A percentile compares a stretch with the other conserved stretches of the same genome.
Conservation (phyloP, 192 early-diverging fungal species). For the Pilobolus umbonatus region DNA sequence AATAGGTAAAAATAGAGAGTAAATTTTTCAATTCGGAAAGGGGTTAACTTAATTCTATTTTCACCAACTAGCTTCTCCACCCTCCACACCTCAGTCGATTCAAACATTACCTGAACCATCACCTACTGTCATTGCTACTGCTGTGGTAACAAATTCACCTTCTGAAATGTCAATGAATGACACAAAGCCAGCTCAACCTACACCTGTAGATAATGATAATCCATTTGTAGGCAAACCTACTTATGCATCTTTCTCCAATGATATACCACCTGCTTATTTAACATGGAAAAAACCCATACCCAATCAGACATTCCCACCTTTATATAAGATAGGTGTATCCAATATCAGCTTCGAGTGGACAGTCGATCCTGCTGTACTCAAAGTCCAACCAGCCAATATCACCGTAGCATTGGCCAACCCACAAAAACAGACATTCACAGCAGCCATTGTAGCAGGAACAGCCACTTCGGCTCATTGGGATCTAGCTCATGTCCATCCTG, state of each 20-base stretch:
- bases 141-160: neutral
- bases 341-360: slow-evolving; percentile 31
- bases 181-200: slow-evolving; percentile 18
- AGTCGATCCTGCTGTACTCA: slow-evolving; percentile 19
- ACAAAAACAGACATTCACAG: slow-evolving; percentile 30
- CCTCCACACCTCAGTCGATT: slow-evolving; percentile 5
- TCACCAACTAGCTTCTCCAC: neutral
- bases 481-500: slow-evolving; percentile 10
- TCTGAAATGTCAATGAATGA: neutral
- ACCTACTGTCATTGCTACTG: neutral
- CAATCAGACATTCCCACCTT: slow-evolving; percentile 26
- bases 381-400: slow-evolving; percentile 25
- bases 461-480: slow-evolving; percentile 32
- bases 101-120: neutral
- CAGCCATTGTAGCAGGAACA: slow-evolving; percentile 17
- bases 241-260: slow-evolving; percentile 16
- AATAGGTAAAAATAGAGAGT: neutral
- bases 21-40: too few relatives aligned
- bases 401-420: slow-evolving; percentile 30
- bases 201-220: slow-evolving; percentile 13
- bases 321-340: slow-evolving; percentile 33
- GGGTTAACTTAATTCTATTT: too few relatives aligned
- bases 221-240: slow-evolving; percentile 29
- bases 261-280: slow-evolving; percentile 30
- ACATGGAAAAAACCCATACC: slow-evolving; percentile 36